Base-by-base conservation (phyloP, 306 rosid species). In the Trifolium pratense region DNA sequence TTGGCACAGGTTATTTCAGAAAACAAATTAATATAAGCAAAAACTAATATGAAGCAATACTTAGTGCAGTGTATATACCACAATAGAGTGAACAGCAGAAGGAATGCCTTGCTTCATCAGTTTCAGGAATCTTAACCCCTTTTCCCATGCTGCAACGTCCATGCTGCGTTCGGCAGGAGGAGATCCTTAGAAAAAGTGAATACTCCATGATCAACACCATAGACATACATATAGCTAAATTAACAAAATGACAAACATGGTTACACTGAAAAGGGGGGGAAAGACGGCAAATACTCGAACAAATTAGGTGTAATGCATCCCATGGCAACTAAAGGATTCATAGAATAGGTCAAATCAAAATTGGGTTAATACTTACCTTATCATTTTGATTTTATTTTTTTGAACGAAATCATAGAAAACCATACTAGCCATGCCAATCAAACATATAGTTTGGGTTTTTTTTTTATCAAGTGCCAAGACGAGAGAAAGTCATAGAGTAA, bases 111-210 rank as follows among this genome's bases (percentile, higher is more conserved):
- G 88, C 84, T 86, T 89, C 86, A 74, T 77, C 81, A 87, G 75
- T 83, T 79, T 88, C 78, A 94, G 77, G 83, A 85, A 88, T 80
- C 85, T 87, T 66, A 91, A 86, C 59, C 88, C 91, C 80, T 91
- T 88, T 81, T 89, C 84, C 98, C 97, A 91, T 31, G 95, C 92
- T 7, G 98, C 78, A 86, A 85, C 65, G 80, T 94, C 98, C 97
- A 88, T 82, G 98, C 98, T 94, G 98, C 97, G 97, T 94, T 91
- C 97, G 98, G 97, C 87, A 94, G 81, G 92, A 91, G 97, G 89
- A 94, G 90, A 91, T 94, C 98, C 98, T 91, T 94, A 91, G 97
- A 82, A 82, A 90, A 88, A 84, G 89, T 88, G 90, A 91, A 90
- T 91, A 91, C 87, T 86, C 92, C 89, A 88, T 84, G 87, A 91